A percentile compares a stretch with the other conserved stretches of the same genome.
Conservation (phyloP, 208 protist species). For the Acanthamoeba sp. region DNA sequence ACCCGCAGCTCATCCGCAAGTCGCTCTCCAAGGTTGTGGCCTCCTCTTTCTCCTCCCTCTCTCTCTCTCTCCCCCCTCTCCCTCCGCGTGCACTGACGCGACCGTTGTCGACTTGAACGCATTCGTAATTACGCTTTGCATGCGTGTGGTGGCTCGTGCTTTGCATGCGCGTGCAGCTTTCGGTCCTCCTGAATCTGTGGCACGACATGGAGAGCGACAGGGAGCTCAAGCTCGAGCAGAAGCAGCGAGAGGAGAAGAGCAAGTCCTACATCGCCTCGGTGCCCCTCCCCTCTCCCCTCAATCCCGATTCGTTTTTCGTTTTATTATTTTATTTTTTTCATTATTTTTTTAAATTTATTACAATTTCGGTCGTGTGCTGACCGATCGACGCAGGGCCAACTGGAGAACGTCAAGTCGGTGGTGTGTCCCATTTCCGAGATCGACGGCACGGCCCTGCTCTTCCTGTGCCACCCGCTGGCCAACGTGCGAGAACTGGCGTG, state of each 20-base stretch:
- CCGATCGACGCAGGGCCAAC: background rate
- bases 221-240: slow-evolving; percentile 49
- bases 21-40: slow-evolving; percentile 16
- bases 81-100: too few species aligned
- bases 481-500: slow-evolving; percentile 54
- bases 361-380: background rate
- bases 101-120: too few species aligned
- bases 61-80: background rate
- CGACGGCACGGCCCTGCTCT: slow-evolving; percentile 70
- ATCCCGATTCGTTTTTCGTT: background rate
- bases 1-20: slow-evolving; percentile 47
- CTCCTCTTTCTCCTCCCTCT: background rate
- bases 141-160: background rate
- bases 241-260: slow-evolving; percentile 48
- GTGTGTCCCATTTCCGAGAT: slow-evolving; percentile 36
- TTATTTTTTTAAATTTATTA: too few species aligned
- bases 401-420: slow-evolving; percentile 33
- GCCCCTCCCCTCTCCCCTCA: background rate
- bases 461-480: slow-evolving; percentile 23
- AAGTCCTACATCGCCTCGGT: slow-evolving; percentile 30
- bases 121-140: too few species aligned
- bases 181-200: slow-evolving; percentile 29
- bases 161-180: background rate
- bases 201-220: slow-evolving; percentile 48
- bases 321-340: slow-evolving; percentile 19